Percentiles rank a stretch among this genome's conserved stretches.
These are phyloP conservation scores for Deuterostichococcus epilithicus DNA, from an alignment of 139 green algal genomes.

Conservation along the genomic window DNA sequence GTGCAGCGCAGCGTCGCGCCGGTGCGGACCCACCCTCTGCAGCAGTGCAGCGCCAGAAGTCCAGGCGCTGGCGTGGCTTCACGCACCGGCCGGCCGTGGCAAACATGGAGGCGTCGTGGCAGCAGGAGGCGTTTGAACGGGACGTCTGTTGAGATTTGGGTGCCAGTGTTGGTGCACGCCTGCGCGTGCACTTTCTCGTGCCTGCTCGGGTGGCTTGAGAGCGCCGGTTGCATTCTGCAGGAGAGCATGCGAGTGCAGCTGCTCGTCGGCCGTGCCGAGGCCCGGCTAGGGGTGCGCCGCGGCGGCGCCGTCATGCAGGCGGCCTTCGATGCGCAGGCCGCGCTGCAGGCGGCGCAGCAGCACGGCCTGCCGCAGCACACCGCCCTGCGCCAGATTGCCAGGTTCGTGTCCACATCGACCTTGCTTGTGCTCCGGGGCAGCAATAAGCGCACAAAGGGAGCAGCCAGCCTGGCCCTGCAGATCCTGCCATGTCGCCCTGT, in stretches of 20 bases:
- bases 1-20: neutral
- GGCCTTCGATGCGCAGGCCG: neutral
- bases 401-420: neutral
- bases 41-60: neutral
- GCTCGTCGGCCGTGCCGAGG: neutral
- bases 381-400: neutral
- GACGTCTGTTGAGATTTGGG: too few relatives aligned
- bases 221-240: too few relatives aligned
- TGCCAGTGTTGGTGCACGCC: too few relatives aligned
- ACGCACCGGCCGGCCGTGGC: too few relatives aligned
- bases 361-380: neutral
- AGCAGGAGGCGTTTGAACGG: too few relatives aligned
- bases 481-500: too few relatives aligned
- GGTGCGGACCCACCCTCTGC: neutral
- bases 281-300: neutral
- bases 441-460: too few relatives aligned
- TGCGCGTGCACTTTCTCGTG: too few relatives aligned
- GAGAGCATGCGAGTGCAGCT: neutral
- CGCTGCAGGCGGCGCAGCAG: neutral
- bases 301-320: constrained; percentile 3
- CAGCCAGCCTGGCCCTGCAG: too few relatives aligned
- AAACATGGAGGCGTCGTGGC: too few relatives aligned
- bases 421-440: too few relatives aligned
- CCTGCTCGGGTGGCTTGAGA: too few relatives aligned
- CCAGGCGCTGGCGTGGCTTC: neutral